Evolutionary conservation across 2,329 filamentous ascomycete genomes (phyloP).

Genomic region (Fusarium sulawesiense): DNA sequence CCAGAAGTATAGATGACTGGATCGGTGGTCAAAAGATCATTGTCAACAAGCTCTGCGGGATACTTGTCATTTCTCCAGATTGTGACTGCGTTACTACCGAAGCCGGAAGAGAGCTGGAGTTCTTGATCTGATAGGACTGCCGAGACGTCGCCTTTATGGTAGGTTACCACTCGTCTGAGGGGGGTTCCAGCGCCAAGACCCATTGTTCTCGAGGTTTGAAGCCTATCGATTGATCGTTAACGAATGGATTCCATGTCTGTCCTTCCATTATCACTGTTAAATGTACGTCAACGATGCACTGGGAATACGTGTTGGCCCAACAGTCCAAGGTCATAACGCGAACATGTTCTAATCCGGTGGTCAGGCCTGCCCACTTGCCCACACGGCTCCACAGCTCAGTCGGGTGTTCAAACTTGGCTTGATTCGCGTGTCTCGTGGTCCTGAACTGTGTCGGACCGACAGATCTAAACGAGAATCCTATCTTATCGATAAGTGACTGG

Average conservation of each 20-base stretch:
- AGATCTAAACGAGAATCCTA: too few species aligned
- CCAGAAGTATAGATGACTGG: background rate
- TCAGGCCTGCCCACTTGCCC: background rate
- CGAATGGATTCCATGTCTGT: too few species aligned
- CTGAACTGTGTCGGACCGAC: too few species aligned
- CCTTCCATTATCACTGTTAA: too few species aligned
- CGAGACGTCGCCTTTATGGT: background rate
- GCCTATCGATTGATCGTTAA: too few species aligned
- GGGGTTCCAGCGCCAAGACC: background rate
- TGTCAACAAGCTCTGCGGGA: background rate
- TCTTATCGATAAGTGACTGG: too few species aligned
- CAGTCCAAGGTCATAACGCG: background rate
- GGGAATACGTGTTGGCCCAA: too few species aligned
- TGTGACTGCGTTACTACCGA: background rate
- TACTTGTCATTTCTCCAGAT: conserved; percentile 1
- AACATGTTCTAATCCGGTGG: background rate
- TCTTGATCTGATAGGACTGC: background rate
- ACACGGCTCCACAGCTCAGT: background rate
- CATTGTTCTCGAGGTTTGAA: background rate
- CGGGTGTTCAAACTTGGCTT: too few species aligned
- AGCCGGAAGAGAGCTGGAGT: background rate
- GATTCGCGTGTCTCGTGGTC: too few species aligned
- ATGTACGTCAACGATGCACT: too few species aligned
- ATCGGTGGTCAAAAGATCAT: background rate
- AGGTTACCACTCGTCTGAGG: background rate